These are phyloP conservation scores for Ceratocystis smalleyi DNA, from an alignment of 2,329 filamentous ascomycete genomes.

Conservation along the genomic window DNA sequence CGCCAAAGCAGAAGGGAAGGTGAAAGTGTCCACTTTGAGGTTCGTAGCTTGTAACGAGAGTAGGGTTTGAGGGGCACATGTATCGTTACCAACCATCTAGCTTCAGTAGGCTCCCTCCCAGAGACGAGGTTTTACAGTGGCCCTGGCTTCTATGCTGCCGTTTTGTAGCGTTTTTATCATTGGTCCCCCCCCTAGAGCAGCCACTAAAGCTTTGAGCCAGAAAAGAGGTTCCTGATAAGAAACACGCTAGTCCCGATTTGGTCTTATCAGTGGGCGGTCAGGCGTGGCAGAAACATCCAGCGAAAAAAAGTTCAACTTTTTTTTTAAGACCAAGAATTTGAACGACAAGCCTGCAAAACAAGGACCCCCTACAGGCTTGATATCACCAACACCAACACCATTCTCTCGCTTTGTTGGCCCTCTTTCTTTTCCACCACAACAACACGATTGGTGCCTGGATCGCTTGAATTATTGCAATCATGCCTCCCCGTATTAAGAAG, in stretches of 20 bases:
- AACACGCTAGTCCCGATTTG: conserved; percentile 5
- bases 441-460: not conserved
- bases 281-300: conserved; percentile 16
- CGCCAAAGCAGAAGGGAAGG: not conserved
- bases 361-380: conserved; percentile 12
- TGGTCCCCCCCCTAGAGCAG: not conserved
- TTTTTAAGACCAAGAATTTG: conserved; percentile 21
- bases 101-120: not conserved
- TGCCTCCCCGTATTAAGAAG: conserved; percentile 68
- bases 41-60: not conserved
- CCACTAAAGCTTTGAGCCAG: not conserved
- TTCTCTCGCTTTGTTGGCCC: conserved; percentile 8
- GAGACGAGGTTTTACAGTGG: not conserved
- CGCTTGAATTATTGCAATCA: conserved; percentile 20
- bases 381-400: conserved; percentile 3
- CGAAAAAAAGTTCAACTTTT: conserved; percentile 21
- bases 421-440: not conserved
- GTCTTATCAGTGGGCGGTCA: conserved; percentile 17
- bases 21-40: conserved; percentile 15
- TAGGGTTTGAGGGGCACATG: not conserved
- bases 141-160: too few species aligned
- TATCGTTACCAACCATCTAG: not conserved
- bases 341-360: conserved; percentile 16
- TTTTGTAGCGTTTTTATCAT: not conserved
- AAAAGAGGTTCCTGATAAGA: conserved; percentile 11